phyloP scores from a whole-genome alignment of 2,329 filamentous ascomycete genomes.

The Pseudopithomyces maydicus region DNA sequence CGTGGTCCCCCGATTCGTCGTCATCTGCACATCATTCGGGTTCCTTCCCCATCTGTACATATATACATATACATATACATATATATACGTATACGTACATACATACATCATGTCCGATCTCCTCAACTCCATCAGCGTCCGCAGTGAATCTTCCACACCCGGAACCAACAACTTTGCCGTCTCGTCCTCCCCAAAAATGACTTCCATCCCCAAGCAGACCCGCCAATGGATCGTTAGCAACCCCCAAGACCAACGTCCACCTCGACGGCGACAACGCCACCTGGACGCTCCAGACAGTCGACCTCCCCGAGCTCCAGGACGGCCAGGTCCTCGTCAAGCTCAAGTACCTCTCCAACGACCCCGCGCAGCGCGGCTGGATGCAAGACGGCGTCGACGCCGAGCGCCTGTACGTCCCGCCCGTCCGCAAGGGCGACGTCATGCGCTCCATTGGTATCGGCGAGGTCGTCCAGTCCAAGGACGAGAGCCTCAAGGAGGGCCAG shows the following conservation, averaged over 20 bases:
- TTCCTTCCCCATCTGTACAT: too few relatives aligned
- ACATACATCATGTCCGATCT: neutral
- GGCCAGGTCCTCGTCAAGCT: slow-evolving; percentile 54
- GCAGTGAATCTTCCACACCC: neutral
- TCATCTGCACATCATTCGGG: neutral
- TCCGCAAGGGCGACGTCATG: slow-evolving; percentile 60
- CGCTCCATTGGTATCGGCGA: slow-evolving; percentile 64
- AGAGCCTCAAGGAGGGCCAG: slow-evolving; percentile 60
- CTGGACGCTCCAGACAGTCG: slow-evolving; percentile 45
- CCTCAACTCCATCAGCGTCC: neutral
- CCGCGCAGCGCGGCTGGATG: slow-evolving; percentile 59
- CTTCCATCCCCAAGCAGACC: slow-evolving; percentile 35
- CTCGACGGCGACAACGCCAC: slow-evolving; percentile 45
- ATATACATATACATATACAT: too few relatives aligned
- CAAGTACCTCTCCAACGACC: slow-evolving; percentile 55
- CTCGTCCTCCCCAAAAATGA: slow-evolving; percentile 23
- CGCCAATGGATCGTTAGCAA: slow-evolving; percentile 52
- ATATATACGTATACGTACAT: too few relatives aligned
- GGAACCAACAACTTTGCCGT: too few relatives aligned
- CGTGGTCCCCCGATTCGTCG: neutral
- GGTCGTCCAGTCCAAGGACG: slow-evolving; percentile 63
- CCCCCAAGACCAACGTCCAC: slow-evolving; percentile 43
- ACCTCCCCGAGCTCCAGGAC: slow-evolving; percentile 42
- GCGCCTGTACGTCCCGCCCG: slow-evolving; percentile 54
- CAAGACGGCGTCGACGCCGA: slow-evolving; percentile 45